Evolutionary conservation across 192 early-diverging fungal species (phyloP), one percentile per base, ranked within the genome.

Genomic region (Coemansia sp.): DNA sequence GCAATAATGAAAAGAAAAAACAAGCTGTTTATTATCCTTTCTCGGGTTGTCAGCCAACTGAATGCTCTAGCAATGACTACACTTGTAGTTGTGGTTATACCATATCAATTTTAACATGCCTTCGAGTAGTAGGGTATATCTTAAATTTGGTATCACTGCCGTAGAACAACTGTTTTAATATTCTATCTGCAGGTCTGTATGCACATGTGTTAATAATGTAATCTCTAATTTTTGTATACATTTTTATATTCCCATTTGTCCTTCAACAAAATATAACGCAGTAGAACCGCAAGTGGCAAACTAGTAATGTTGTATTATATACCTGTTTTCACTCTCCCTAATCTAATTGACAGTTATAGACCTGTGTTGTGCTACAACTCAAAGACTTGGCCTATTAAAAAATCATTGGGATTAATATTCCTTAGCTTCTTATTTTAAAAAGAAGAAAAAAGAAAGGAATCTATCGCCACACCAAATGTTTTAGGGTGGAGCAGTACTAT

Each of bases 71-170:
- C 32, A 32, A 32, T 32, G 32, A 32, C 32, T 32, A 32, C 32
- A 32, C 32, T 32, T 32, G 32, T 32, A 32, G 32, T 32, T 32
- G 32, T 32, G 32, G 3, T 4, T 32, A 32, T 32, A 32, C 32
- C 32, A 4, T 26, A 54, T 54, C 26, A 26, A 26, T 22, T 7
- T 22, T 12, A 54, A 13, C 51, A 26, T 8, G 51, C 12, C 51
- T 54, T 3, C 26, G 4, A 54, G 19, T 22, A 26, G 26, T 26
- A 26, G 19, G 11, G 11, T 19, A 54, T 54, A 54, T 54, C 19
- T 26, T 54, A 26, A 54, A 54, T 60, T 60, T 15, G 58, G 21
- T 54, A 22, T 54, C 51, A 54, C 51, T 54, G 51, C 22, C 51
- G 8, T 11, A 9, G 13, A 32, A 19, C 16, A 13, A 40, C 41